A percentile compares a stretch with the other conserved stretches of the same genome.
Evolutionary conservation across 208 protist species (phyloP).

Genomic region (Trypanosoma vivax): DNA sequence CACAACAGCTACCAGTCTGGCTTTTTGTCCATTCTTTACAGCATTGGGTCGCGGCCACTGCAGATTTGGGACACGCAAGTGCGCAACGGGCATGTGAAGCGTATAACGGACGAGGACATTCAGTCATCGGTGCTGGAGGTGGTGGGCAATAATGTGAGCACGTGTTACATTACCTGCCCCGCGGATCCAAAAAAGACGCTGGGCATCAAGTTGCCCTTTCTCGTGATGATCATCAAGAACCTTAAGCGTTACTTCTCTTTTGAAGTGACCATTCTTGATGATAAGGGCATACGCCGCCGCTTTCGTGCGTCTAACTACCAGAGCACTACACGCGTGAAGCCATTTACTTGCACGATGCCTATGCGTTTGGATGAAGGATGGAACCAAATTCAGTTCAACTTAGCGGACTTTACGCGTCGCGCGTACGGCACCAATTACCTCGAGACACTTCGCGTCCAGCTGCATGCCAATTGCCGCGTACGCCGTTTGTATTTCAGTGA

Average conservation of each 20-base stretch:
- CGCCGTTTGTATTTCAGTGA: slow-evolving; percentile 99
- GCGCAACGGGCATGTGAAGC: slow-evolving; percentile 98
- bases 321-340: slow-evolving; percentile 97
- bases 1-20: slow-evolving; percentile 99
- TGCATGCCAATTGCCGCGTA: slow-evolving; percentile 99
- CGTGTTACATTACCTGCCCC: slow-evolving; percentile 97
- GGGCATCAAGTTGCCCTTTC: slow-evolving; percentile 99
- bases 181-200: slow-evolving; percentile 95
- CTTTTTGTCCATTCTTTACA: slow-evolving; percentile 99
- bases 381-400: slow-evolving; percentile 99
- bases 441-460: slow-evolving; percentile 97
- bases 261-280: slow-evolving; percentile 98
- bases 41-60: slow-evolving; percentile 96
- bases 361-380: slow-evolving; percentile 99
- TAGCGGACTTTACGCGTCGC: slow-evolving; percentile 97
- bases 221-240: slow-evolving; percentile 99
- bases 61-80: slow-evolving; percentile 98
- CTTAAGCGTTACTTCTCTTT: slow-evolving; percentile 99
- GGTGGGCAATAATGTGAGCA: slow-evolving; percentile 97
- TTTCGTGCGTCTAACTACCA: slow-evolving; percentile 99
- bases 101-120: slow-evolving; percentile 99
- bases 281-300: slow-evolving; percentile 97
- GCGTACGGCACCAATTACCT: slow-evolving; percentile 99
- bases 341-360: slow-evolving; percentile 99
- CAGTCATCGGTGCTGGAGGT: slow-evolving; percentile 98